A percentile compares a stretch with the other conserved stretches of the same genome.
These are phyloP conservation scores for Colletotrichum lupini DNA, from an alignment of 2,329 filamentous ascomycete genomes.

Conservation along the genomic window DNA sequence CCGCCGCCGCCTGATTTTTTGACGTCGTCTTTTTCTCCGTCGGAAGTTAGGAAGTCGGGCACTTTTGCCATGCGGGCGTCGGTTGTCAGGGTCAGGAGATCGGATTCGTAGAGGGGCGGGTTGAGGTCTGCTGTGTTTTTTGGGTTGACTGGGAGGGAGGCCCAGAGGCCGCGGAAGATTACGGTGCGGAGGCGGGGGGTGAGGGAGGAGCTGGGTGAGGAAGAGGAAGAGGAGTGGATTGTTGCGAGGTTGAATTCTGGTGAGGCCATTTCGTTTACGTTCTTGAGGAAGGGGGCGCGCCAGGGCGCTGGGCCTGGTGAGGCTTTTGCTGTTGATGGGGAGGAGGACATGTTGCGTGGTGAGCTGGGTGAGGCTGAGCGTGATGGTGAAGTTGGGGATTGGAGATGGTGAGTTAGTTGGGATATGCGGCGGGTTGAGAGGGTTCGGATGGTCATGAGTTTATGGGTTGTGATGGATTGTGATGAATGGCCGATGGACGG, in stretches of 20 bases:
- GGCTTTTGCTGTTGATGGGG: slow-evolving; percentile 1
- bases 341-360: slow-evolving; percentile 40
- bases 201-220: slow-evolving; percentile 10
- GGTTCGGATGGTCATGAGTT: slow-evolving; percentile 27
- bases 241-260: slow-evolving; percentile 64
- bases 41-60: slow-evolving; percentile 71
- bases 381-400: too few relatives aligned
- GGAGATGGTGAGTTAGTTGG: slow-evolving; percentile 29
- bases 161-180: slow-evolving; percentile 88
- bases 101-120: slow-evolving; percentile 75
- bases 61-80: slow-evolving; percentile 90
- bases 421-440: slow-evolving; percentile 8
- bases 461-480: too few relatives aligned
- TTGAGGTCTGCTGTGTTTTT: slow-evolving; percentile 81
- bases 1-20: slow-evolving; percentile 66
- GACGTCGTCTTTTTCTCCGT: neutral
- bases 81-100: slow-evolving; percentile 86
- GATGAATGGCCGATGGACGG: too few relatives aligned
- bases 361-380: too few relatives aligned
- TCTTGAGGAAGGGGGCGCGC: slow-evolving; percentile 63
- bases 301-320: slow-evolving; percentile 58
- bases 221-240: slow-evolving; percentile 49
- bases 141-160: slow-evolving; percentile 75
- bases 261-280: slow-evolving; percentile 58
- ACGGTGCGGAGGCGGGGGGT: slow-evolving; percentile 75